Percentiles rank a stretch among this genome's conserved stretches.
Evolutionary conservation across 163 green algal species (phyloP).

Genomic region (Botryococcus braunii): DNA sequence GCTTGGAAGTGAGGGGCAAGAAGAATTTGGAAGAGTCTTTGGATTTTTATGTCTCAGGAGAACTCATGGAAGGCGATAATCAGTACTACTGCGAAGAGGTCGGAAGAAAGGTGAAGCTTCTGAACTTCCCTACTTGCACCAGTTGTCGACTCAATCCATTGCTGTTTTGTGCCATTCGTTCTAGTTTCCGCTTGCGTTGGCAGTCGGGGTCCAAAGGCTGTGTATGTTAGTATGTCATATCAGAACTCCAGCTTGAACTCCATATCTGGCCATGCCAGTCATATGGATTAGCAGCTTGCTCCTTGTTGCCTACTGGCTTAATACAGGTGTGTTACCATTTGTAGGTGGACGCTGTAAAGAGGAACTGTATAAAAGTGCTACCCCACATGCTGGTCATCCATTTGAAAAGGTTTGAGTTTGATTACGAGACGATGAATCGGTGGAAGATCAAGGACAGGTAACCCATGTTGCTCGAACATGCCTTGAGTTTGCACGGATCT

Average conservation of each 20-base stretch:
- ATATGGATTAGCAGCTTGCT: too few species aligned
- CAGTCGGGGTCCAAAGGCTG: too few species aligned
- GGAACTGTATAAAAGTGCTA: conserved; percentile 64
- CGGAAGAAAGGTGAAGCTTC: conserved; percentile 25
- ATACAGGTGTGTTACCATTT: not conserved
- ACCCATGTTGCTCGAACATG: not conserved
- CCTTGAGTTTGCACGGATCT: too few species aligned
- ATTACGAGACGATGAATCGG: conserved; percentile 77
- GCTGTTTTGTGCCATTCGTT: too few species aligned
- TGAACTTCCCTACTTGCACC: not conserved
- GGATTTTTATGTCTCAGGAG: conserved; percentile 57
- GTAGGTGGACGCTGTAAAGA: conserved; percentile 72
- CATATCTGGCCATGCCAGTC: too few species aligned
- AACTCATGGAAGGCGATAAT: conserved; percentile 88
- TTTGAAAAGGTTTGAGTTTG: conserved; percentile 91
- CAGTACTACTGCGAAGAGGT: conserved; percentile 72
- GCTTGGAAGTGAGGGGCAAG: conserved; percentile 72
- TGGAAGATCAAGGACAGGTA: conserved; percentile 61
- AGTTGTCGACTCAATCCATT: too few species aligned
- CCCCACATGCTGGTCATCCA: conserved; percentile 77
- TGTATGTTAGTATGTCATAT: too few species aligned
- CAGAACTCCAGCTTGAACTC: too few species aligned
- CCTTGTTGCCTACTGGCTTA: too few species aligned
- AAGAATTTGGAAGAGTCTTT: conserved; percentile 56
- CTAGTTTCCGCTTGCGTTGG: too few species aligned